Percentiles rank a stretch among this genome's conserved stretches.
These are phyloP conservation scores for Phalaenopsis hybrid DNA, from an alignment of 116 monocot species.

Conservation along the genomic window DNA sequence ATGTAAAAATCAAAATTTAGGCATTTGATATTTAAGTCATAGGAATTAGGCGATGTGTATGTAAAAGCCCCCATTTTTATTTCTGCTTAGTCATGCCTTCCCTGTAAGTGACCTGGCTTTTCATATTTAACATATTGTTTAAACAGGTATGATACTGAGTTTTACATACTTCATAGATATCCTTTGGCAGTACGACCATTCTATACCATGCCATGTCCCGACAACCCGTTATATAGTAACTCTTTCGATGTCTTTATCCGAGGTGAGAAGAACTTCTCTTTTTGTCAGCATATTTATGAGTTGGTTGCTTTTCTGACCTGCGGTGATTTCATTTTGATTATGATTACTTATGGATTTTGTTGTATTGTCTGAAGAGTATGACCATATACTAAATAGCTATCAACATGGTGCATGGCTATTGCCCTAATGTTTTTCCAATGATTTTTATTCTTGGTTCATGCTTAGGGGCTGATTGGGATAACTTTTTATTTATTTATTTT, in stretches of 20 bases:
- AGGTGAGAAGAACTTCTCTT: slow-evolving; percentile 35
- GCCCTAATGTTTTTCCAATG: too few species aligned
- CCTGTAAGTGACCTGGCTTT: background rate
- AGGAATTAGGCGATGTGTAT: too few species aligned
- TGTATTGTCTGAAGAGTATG: too few species aligned
- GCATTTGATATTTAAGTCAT: too few species aligned
- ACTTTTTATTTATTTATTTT: too few species aligned
- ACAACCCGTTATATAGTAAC: slow-evolving; percentile 69
- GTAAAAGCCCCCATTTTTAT: background rate
- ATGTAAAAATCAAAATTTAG: too few species aligned
- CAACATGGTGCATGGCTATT: too few species aligned
- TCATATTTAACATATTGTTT: slow-evolving; percentile 3
- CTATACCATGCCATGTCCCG: slow-evolving; percentile 97
- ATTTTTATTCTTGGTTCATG: too few species aligned
- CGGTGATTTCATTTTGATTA: background rate
- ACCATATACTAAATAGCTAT: too few species aligned
- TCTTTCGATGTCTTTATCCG: slow-evolving; percentile 99
- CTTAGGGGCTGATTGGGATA: too few species aligned
- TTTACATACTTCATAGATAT: slow-evolving; percentile 81
- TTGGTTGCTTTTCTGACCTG: background rate
- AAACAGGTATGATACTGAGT: slow-evolving; percentile 77
- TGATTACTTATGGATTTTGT: background rate
- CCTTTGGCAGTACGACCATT: slow-evolving; percentile 88
- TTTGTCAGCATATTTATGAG: background rate
- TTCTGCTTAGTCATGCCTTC: slow-evolving; percentile 4